Evolutionary conservation across 2,329 filamentous ascomycete species (phyloP).

Genomic region (Pseudocercospora fijiensis): DNA sequence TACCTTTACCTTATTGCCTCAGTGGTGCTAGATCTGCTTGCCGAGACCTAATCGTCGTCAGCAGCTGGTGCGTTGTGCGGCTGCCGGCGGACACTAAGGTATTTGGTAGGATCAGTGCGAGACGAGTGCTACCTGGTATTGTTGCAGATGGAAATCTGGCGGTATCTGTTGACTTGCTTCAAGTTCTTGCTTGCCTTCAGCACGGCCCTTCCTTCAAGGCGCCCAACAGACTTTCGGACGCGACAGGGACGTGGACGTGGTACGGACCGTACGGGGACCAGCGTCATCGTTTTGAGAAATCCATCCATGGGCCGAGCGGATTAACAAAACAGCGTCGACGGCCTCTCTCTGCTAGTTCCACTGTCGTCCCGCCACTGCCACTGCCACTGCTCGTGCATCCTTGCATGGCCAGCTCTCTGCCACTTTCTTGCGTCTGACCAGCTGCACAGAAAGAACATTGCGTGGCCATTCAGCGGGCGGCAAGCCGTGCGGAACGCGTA

Average conservation of each 20-base stretch:
- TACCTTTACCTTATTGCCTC: no score
- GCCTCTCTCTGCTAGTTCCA: neutral
- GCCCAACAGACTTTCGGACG: neutral
- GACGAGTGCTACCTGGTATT: neutral
- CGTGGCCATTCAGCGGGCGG: neutral
- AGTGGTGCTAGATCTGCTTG: neutral
- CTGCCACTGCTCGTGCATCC: neutral
- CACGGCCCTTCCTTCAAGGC: neutral
- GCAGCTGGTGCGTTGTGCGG: neutral
- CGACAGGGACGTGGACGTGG: neutral
- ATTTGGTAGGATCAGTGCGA: neutral
- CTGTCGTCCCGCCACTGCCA: neutral
- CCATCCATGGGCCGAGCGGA: neutral
- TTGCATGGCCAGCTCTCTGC: neutral
- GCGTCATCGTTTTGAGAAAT: neutral
- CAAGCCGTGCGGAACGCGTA: neutral
- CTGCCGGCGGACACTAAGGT: neutral
- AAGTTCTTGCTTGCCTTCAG: neutral
- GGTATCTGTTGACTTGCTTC: neutral
- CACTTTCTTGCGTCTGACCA: neutral
- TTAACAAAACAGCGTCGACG: neutral
- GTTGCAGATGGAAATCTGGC: neutral
- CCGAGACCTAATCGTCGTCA: slow-evolving; percentile 1
- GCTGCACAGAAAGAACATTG: neutral
- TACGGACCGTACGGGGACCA: no score